These are phyloP conservation scores for Penicillium sp. DNA, from an alignment of 2,329 filamentous ascomycete genomes.

Conservation along the genomic window DNA sequence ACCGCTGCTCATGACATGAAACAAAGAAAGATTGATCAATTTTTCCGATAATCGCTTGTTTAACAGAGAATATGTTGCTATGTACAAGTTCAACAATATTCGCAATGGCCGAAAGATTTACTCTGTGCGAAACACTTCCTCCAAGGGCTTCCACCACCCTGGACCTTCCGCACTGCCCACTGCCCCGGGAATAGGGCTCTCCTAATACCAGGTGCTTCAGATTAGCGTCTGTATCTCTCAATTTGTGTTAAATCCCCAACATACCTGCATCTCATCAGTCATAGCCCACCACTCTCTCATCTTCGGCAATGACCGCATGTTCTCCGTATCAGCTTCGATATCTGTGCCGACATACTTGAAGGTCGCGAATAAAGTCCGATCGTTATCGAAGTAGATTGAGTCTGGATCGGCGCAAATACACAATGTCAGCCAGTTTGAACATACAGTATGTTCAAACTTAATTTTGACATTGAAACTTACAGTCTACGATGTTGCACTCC, in stretches of 20 bases:
- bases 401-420: slow-evolving; percentile 48
- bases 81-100: not conserved
- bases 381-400: slow-evolving; percentile 69
- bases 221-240: slow-evolving; percentile 5
- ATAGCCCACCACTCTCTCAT: slow-evolving; percentile 78
- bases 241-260: not conserved
- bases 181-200: slow-evolving; percentile 35
- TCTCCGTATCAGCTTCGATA: slow-evolving; percentile 72
- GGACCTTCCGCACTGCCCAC: slow-evolving; percentile 36
- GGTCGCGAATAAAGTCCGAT: slow-evolving; percentile 67
- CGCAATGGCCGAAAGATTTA: slow-evolving; percentile 5
- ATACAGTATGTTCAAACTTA: not conserved
- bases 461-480: slow-evolving; percentile 42
- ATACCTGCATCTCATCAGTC: slow-evolving; percentile 72
- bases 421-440: not conserved
- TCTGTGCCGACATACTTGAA: slow-evolving; percentile 78
- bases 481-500: slow-evolving; percentile 72
- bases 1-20: slow-evolving; percentile 72
- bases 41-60: slow-evolving; percentile 53
- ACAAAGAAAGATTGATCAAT: slow-evolving; percentile 74
- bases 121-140: slow-evolving; percentile 38
- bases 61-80: not conserved
- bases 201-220: slow-evolving; percentile 15
- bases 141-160: slow-evolving; percentile 39
- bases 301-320: slow-evolving; percentile 70